Percentiles rank a stretch among this genome's conserved stretches.
Evolutionary conservation across 2,329 filamentous ascomycete species (phyloP).

Genomic region (Mycosphaerella sp.): DNA sequence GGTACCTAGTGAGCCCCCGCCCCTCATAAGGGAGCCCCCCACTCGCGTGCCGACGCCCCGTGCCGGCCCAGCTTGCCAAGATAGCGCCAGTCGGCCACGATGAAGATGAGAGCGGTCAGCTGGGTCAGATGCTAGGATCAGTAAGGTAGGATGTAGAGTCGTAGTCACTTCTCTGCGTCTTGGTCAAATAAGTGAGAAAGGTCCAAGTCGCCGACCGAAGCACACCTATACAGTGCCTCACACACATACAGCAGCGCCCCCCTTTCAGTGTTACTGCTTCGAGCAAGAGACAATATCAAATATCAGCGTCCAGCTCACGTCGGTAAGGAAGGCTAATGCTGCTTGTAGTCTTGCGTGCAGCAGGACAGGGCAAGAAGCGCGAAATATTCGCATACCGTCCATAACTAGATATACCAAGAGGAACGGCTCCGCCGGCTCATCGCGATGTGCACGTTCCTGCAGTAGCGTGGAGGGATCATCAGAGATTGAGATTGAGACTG

Average conservation of each 20-base stretch:
- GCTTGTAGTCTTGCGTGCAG: neutral
- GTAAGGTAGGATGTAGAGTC: no score
- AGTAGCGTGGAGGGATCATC: neutral
- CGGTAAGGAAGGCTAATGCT: neutral
- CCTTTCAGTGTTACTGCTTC: no score
- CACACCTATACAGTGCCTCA: no score
- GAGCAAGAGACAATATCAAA: no score
- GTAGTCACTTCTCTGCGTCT: no score
- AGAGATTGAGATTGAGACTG: neutral
- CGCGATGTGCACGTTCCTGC: neutral
- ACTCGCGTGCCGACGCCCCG: slow-evolving; percentile 5
- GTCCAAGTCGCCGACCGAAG: no score
- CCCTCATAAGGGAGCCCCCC: neutral
- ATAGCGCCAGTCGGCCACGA: neutral
- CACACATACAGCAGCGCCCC: no score
- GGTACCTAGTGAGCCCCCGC: neutral
- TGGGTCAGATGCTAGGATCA: neutral
- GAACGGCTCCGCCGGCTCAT: slow-evolving; percentile 8
- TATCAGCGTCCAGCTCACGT: no score
- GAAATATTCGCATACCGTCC: neutral
- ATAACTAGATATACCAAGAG: neutral
- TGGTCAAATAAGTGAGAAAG: no score
- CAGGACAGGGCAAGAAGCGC: neutral
- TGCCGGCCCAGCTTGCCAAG: slow-evolving; percentile 9
- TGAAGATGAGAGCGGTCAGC: neutral